These are phyloP conservation scores for Trichoderma arundinaceum DNA, from an alignment of 2,329 filamentous ascomycete genomes.

Conservation along the genomic window DNA sequence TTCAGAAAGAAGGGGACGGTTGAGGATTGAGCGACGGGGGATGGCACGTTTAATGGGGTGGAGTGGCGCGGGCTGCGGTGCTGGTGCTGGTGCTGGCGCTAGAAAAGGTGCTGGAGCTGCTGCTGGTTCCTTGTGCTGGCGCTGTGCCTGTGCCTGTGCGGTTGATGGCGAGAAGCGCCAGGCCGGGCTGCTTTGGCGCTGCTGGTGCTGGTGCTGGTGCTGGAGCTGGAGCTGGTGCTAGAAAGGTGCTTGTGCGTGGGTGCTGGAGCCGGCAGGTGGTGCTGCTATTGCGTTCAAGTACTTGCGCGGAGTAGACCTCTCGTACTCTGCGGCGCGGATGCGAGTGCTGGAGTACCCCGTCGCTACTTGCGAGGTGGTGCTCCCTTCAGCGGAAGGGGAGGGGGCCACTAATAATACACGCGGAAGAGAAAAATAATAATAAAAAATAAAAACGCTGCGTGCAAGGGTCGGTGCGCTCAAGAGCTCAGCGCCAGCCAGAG, in stretches of 20 bases:
- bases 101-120: no score
- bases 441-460: neutral
- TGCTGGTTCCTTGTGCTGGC: neutral
- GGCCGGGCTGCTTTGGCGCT: neutral
- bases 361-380: conserved; percentile 9
- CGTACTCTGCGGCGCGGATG: neutral
- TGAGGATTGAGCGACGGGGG: conserved; percentile 41
- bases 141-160: conserved; percentile 4
- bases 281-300: conserved; percentile 3
- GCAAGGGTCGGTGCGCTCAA: conserved; percentile 22
- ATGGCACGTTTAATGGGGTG: conserved; percentile 45
- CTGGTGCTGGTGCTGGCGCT: neutral
- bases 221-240: neutral
- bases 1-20: conserved; percentile 39
- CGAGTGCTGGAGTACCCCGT: neutral
- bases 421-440: conserved; percentile 16
- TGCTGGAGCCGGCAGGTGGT: neutral
- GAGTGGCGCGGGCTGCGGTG: conserved; percentile 30
- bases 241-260: neutral
- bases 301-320: neutral
- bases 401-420: conserved; percentile 27
- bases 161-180: neutral
- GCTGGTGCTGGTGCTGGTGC: neutral
- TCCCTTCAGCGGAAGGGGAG: conserved; percentile 14
- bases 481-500: conserved; percentile 20